phyloP scores from a whole-genome alignment of 2,329 filamentous ascomycete genomes.

The Pochonia chlamydosporia region DNA sequence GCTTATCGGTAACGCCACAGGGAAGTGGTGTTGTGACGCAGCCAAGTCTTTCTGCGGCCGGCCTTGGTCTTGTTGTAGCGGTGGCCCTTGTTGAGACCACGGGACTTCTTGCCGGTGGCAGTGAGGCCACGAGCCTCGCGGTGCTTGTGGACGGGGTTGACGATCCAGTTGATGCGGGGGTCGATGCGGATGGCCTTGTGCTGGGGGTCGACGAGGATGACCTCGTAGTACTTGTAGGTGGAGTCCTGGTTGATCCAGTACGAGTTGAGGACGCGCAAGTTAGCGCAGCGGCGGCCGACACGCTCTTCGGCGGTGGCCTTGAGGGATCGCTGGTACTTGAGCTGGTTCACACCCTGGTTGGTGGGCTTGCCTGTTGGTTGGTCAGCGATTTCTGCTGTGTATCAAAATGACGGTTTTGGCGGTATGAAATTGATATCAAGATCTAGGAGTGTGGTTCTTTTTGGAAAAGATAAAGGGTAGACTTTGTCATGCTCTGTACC shows the following conservation, averaged over 20 bases:
- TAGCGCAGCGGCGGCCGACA: slow-evolving; percentile 98
- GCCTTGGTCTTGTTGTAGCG: slow-evolving; percentile 97
- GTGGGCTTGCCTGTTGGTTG: slow-evolving; percentile 83
- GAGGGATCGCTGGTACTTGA: slow-evolving; percentile 99
- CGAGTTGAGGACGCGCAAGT: slow-evolving; percentile 98
- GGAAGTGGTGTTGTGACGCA: slow-evolving; percentile 98
- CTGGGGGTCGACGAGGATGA: slow-evolving; percentile 99
- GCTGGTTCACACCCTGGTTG: slow-evolving; percentile 99
- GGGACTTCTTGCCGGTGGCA: slow-evolving; percentile 98
- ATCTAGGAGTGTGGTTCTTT: too few relatives aligned
- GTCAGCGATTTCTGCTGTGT: too few relatives aligned
- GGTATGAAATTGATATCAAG: too few relatives aligned
- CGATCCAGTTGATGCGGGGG: slow-evolving; percentile 99
- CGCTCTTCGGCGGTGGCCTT: slow-evolving; percentile 98
- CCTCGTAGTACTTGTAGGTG: slow-evolving; percentile 99
- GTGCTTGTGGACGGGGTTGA: slow-evolving; percentile 99
- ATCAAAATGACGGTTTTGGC: too few relatives aligned
- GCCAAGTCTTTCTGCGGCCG: slow-evolving; percentile 99
- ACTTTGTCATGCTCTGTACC: too few relatives aligned
- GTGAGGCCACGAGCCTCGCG: slow-evolving; percentile 97
- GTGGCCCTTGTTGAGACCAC: slow-evolving; percentile 99
- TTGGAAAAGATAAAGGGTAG: too few relatives aligned
- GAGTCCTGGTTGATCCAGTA: slow-evolving; percentile 99
- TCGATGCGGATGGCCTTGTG: slow-evolving; percentile 99
- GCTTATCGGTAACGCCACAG: slow-evolving; percentile 94